Evolutionary conservation across 2,329 filamentous ascomycete genomes (phyloP).

Genomic region (Leptoxyphium fumago): DNA sequence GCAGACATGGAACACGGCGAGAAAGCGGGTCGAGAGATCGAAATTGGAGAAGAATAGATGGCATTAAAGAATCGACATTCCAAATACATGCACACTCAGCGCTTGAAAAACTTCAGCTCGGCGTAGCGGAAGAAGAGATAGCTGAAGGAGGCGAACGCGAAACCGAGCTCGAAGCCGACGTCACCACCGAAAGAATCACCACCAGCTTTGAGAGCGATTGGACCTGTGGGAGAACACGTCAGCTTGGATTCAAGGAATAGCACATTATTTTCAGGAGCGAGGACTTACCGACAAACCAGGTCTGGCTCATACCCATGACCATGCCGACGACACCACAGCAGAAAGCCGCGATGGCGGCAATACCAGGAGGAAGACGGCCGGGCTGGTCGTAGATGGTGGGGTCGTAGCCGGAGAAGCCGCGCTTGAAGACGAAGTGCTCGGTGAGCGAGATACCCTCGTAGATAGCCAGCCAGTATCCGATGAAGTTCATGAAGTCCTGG

Average conservation of each 20-base stretch:
- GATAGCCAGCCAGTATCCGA: constrained; percentile 59
- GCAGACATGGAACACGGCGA: no score
- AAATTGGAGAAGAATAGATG: background rate
- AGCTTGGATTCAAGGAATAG: background rate
- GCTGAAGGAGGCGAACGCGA: constrained; percentile 40
- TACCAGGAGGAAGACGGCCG: constrained; percentile 43
- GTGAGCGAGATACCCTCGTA: constrained; percentile 51
- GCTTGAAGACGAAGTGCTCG: constrained; percentile 56
- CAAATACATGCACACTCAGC: constrained; percentile 3
- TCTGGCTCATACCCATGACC: constrained; percentile 54
- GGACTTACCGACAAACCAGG: constrained; percentile 34
- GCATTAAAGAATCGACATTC: no score
- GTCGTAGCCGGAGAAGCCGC: constrained; percentile 45
- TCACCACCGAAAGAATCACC: constrained; percentile 39
- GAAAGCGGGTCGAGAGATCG: background rate
- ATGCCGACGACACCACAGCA: constrained; percentile 50
- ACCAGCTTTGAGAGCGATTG: constrained; percentile 47
- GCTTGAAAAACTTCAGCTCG: constrained; percentile 28
- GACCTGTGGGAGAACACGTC: constrained; percentile 33
- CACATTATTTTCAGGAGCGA: no score
- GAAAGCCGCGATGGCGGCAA: constrained; percentile 50
- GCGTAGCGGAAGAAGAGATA: constrained; percentile 39
- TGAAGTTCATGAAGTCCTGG: constrained; percentile 50
- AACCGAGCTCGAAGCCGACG: constrained; percentile 51
- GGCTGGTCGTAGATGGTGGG: constrained; percentile 44